Evolutionary conservation across 176 grass and related monocot genomes (phyloP), one percentile per base, ranked within the genome.

Genomic region (Stipa capillata): DNA sequence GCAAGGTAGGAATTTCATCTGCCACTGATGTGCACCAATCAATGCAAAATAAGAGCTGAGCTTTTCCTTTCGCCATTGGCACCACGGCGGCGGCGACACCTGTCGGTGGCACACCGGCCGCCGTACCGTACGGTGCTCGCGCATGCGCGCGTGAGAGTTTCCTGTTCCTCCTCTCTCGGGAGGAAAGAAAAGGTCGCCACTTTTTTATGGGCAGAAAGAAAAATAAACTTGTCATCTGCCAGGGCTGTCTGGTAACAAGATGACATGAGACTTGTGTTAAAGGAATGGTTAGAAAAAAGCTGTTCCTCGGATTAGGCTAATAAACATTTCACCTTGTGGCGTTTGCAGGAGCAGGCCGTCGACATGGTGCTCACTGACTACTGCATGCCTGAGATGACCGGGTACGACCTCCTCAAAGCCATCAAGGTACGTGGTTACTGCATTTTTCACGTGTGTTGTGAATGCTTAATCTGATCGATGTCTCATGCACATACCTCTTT

Each of bases 351-450:
- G 44, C 89, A 87, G 85, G 90, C 88, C 50, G 84, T 99, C 62
- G 92, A 99, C 82, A 88, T 99, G 73, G 89, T 99, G 56, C 92
- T 99, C 41, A 99, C 97, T 1, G 97, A 99, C 77, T 99, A 99
- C 47, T 99, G 88, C 78, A 99, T 99, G 97, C 97, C 97, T 15
- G 90, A 93, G 86, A 99, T 99, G 97, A 93, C 90, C 27, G 97
- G 97, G 11, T 96, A 99, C 48, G 97, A 99, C 65, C 97, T 96
- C 2, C 92, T 99, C 70, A 96, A 87, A 50, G 90, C 84, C 68
- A 79, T 99, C 86, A 99, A 99, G 97, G 97, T 98, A 74, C 1
- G 6, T 12, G 16, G 4, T 16, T 6, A n/a, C 48, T 41, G 64
- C 23, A 62, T 65, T 60, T 48, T n/a, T 14, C 49, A 27, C n/a